A percentile compares a stretch with the other conserved stretches of the same genome.
Conservation (phyloP, 1,139 yeast genomes). For the Candida sanyaensis region DNA sequence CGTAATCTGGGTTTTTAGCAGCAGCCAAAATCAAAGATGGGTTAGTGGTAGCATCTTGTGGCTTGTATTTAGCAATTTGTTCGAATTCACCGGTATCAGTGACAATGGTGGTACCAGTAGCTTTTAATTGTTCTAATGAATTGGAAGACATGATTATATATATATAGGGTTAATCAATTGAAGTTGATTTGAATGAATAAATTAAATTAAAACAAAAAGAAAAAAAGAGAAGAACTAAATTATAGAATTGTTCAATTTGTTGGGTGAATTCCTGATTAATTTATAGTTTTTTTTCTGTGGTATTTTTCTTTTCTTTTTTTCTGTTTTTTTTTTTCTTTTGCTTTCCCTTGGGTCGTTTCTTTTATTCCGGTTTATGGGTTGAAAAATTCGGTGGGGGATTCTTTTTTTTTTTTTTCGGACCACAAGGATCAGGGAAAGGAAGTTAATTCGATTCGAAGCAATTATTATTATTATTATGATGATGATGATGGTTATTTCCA, state of each 20-base stretch:
- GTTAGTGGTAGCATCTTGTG: slow-evolving; percentile 99
- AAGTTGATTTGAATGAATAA: slow-evolving; percentile 1
- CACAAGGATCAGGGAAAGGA: not conserved
- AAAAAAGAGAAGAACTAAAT: not conserved
- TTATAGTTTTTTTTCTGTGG: slow-evolving; percentile 2
- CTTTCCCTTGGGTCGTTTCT: slow-evolving; percentile 1
- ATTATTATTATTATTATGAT: too few species aligned
- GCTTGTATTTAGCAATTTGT: slow-evolving; percentile 95
- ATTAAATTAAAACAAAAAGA: not conserved
- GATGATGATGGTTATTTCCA: too few species aligned
- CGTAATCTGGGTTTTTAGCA: slow-evolving; percentile 85
- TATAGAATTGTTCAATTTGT: not conserved
- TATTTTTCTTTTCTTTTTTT: not conserved
- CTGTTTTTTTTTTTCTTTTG: not conserved
- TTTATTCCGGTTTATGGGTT: not conserved
- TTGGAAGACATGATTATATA: slow-evolving; percentile 36
- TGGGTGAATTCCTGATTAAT: slow-evolving; percentile 2
- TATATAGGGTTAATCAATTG: not conserved
- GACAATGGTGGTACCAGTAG: slow-evolving; percentile 93
- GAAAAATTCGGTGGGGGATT: slow-evolving; percentile 1
- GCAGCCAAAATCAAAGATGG: slow-evolving; percentile 98
- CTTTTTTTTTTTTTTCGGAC: slow-evolving; percentile 1
- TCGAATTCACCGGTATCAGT: slow-evolving; percentile 99
- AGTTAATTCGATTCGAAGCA: too few species aligned
- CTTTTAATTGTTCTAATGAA: slow-evolving; percentile 91